Conservation (phyloP, 2,329 filamentous ascomycete genomes). For the Didymella keratinophila region DNA sequence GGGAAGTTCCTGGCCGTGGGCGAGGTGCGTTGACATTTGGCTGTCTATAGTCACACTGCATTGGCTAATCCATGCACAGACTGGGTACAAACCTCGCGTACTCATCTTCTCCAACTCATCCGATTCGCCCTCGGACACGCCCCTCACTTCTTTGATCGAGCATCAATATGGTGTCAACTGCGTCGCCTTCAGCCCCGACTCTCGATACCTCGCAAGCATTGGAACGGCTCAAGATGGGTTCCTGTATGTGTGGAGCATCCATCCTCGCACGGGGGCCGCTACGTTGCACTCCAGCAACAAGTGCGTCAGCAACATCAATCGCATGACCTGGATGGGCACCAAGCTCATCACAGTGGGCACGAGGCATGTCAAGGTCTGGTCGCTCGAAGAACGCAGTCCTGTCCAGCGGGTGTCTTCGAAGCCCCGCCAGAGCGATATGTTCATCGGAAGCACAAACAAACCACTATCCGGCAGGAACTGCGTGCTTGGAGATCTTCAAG, state of each 20-base stretch:
- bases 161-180: conserved; percentile 89
- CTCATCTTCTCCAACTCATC: conserved; percentile 83
- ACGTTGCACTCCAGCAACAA: conserved; percentile 87
- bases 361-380: conserved; percentile 93
- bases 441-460: conserved; percentile 56
- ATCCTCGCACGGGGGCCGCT: conserved; percentile 80
- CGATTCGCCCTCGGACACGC: conserved; percentile 80
- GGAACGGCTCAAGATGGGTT: conserved; percentile 93
- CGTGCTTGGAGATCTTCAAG: conserved; percentile 79
- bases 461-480: conserved; percentile 88
- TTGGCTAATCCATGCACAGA: conserved; percentile 58
- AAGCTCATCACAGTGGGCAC: conserved; percentile 86
- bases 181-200: conserved; percentile 88
- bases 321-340: conserved; percentile 90
- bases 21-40: conserved; percentile 63
- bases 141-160: conserved; percentile 84
- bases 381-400: conserved; percentile 70
- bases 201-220: conserved; percentile 84
- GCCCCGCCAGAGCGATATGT: conserved; percentile 50
- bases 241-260: conserved; percentile 88
- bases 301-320: conserved; percentile 84
- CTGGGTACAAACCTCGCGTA: conserved; percentile 90
- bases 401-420: conserved; percentile 59
- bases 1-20: conserved; percentile 89
- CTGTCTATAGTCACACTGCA: background rate